Evolutionary conservation across 257 asterid species (phyloP).

Genomic region (Osmanthus fragrans): DNA sequence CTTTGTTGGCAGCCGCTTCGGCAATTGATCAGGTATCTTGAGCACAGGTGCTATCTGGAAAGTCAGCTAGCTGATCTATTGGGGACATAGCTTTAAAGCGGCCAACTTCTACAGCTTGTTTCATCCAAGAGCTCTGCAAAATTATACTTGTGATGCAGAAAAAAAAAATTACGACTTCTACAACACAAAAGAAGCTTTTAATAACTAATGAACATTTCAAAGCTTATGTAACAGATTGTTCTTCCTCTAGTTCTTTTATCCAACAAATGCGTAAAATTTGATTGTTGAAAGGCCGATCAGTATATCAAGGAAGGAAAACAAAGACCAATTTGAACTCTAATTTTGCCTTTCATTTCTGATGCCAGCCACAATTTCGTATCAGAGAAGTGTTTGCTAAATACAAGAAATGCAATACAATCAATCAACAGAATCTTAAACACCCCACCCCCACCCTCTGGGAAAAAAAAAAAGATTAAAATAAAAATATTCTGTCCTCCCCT

Average conservation of each 20-base stretch:
- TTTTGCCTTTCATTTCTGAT: not conserved
- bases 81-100: slow-evolving; percentile 60
- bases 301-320: not conserved
- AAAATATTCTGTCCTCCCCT: not conserved
- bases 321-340: not conserved
- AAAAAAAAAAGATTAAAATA: too few species aligned
- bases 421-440: not conserved
- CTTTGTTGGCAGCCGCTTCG: slow-evolving; percentile 42
- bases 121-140: slow-evolving; percentile 81
- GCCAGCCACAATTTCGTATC: not conserved
- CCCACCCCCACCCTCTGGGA: not conserved
- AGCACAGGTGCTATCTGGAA: slow-evolving; percentile 62
- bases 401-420: not conserved
- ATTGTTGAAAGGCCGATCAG: not conserved
- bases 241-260: not conserved
- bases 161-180: slow-evolving; percentile 10
- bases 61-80: slow-evolving; percentile 48
- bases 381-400: not conserved
- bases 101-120: slow-evolving; percentile 65
- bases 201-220: slow-evolving; percentile 6
- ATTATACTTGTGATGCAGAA: slow-evolving; percentile 8
- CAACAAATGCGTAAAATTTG: not conserved
- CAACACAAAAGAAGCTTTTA: not conserved
- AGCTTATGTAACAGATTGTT: not conserved
- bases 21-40: slow-evolving; percentile 61